These are phyloP conservation scores for Fusarium circinatum DNA, from an alignment of 2,329 filamentous ascomycete genomes.

Conservation along the genomic window DNA sequence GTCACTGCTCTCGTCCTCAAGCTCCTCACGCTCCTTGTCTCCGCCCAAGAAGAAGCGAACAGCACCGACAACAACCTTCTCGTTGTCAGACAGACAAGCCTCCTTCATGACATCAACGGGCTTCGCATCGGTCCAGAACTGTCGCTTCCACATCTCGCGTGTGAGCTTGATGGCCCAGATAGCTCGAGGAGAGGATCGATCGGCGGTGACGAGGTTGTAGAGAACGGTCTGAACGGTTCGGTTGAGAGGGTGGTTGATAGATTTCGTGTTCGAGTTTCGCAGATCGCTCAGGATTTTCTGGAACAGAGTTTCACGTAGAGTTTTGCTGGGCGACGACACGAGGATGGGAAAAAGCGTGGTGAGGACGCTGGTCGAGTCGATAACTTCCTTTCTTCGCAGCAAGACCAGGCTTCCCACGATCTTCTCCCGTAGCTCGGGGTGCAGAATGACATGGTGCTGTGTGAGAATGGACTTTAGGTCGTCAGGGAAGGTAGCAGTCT, in stretches of 20 bases:
- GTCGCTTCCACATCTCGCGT: constrained; percentile 93
- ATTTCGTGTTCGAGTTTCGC: constrained; percentile 85
- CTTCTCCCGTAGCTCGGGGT: constrained; percentile 90
- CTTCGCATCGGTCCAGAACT: constrained; percentile 94
- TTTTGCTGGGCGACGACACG: constrained; percentile 91
- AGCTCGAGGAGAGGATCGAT: constrained; percentile 84
- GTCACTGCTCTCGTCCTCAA: constrained; percentile 88
- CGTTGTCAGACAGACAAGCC: constrained; percentile 86
- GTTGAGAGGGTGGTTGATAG: constrained; percentile 92
- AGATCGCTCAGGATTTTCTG: constrained; percentile 92
- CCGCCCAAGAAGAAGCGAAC: constrained; percentile 95
- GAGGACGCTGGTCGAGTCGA: constrained; percentile 84
- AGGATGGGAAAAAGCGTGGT: constrained; percentile 96
- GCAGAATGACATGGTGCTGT: constrained; percentile 83
- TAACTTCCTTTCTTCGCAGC: constrained; percentile 88
- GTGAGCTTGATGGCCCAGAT: constrained; percentile 97
- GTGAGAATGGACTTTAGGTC: constrained; percentile 85
- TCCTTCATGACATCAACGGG: constrained; percentile 99
- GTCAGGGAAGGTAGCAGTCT: constrained; percentile 79
- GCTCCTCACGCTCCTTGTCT: constrained; percentile 93
- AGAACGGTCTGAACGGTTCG: constrained; percentile 92
- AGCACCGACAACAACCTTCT: constrained; percentile 89
- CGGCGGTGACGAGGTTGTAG: constrained; percentile 89
- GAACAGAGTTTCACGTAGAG: constrained; percentile 83
- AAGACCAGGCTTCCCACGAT: constrained; percentile 90